Base-by-base conservation (phyloP, 129 eudicot genomes). In the Flaveria sonorensis region DNA sequence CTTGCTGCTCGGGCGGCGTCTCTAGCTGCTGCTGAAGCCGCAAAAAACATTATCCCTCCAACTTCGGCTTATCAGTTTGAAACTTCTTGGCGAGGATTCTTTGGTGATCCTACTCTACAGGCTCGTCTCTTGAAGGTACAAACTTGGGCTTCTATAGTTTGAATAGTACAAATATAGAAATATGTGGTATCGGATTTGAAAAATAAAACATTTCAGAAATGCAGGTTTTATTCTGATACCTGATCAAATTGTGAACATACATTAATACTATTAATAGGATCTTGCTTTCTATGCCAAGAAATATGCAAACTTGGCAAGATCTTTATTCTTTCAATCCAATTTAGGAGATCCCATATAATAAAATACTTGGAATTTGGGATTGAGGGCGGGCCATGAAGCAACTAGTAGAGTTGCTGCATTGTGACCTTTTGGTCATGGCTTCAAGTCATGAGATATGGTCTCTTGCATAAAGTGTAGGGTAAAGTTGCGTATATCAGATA, bases 1-100 rank as follows among this genome's bases (percentile, higher is more conserved):
- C 97, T 94, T 89, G 97, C 99, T 77, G 87, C 90, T 45, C 86
- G 97, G 30, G 97, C 98, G 53, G 98, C 97, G 59, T 81, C 84
- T 79, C 93, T 91, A 78, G 99, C 99, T 1, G 80, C 76, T 72
- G 81, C 87, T 60, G 97, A 94, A 81, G 97, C 97, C 73, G 92
- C 92, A 61, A 91, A 86, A 82, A 87, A 86, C 73, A 91, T 94
- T 66, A 77, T 68, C 19, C 82, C 96, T 6, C 99, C 99, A 39
- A 84, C 81, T 81, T 83, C 99, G 1, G 97, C 99, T 18, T 94
- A 87, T 81, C 97, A 94, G 81, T 94, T 94, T 83, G 97, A 94
- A 85, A 85, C 75, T 83, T 86, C 94, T 48, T 94, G 99, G 99
- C 89, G 91, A 36, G 97, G 99, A 74, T 81, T 91, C 50, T 85